Evolutionary conservation across 129 eudicot genomes (phyloP).

Genomic region (Saposhnikovia divaricata): DNA sequence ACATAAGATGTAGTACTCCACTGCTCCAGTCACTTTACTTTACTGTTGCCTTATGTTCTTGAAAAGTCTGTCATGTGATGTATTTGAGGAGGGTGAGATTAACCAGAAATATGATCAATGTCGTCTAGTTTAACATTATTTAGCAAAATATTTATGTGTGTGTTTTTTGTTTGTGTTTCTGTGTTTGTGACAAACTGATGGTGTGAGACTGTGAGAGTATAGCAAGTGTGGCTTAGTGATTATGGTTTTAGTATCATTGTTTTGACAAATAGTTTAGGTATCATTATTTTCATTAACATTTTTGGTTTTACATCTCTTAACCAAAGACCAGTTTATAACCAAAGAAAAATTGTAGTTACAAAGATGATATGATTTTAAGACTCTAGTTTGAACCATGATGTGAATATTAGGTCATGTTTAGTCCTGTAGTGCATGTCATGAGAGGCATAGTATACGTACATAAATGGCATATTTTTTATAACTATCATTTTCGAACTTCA

Average conservation of each 20-base stretch:
- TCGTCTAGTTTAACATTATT: not conserved
- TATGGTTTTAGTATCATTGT: not conserved
- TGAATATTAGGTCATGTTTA: not conserved
- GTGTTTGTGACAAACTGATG: no score
- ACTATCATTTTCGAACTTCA: not conserved
- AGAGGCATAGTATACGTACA: not conserved
- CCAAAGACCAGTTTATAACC: not conserved
- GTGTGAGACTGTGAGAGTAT: constrained; percentile 1
- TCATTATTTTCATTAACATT: no score
- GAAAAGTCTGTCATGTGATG: not conserved
- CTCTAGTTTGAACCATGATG: not conserved
- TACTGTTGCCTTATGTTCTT: constrained; percentile 11
- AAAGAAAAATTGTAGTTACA: no score
- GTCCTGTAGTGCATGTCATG: not conserved
- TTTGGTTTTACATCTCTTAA: not conserved
- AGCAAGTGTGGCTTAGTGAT: not conserved
- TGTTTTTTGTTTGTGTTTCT: not conserved
- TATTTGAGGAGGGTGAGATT: not conserved
- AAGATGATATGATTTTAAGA: not conserved
- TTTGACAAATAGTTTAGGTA: no score
- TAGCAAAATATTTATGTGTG: constrained; percentile 9
- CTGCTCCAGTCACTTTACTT: not conserved
- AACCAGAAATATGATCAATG: not conserved
- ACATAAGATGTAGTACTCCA: not conserved
- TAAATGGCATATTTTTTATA: not conserved